phyloP scores from a whole-genome alignment of 768 basidiomycete genomes.

The Kwoniella sp. region DNA sequence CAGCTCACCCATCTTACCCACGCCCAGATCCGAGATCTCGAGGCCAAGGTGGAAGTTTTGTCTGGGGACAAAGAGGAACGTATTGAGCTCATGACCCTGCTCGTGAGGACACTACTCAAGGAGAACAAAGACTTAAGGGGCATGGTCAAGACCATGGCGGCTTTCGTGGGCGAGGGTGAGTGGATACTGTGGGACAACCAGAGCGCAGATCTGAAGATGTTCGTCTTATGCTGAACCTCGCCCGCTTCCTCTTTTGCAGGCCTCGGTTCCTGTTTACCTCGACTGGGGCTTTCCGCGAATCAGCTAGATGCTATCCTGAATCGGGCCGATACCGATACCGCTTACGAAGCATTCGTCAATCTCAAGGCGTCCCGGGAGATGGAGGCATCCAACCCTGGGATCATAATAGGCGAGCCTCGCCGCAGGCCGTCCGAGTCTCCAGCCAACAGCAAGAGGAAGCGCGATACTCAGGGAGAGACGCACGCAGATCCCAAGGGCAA shows the following conservation, averaged over 20 bases:
- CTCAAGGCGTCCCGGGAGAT: slow-evolving; percentile 56
- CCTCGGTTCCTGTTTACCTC: slow-evolving; percentile 46
- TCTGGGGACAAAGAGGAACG: slow-evolving; percentile 90
- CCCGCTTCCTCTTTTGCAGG: slow-evolving; percentile 18
- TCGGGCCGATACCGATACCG: slow-evolving; percentile 85
- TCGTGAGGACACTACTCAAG: slow-evolving; percentile 75
- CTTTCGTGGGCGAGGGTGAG: slow-evolving; percentile 81
- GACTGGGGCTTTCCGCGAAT: slow-evolving; percentile 48
- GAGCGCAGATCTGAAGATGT: background rate
- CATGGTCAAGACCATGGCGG: slow-evolving; percentile 67
- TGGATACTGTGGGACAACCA: slow-evolving; percentile 35
- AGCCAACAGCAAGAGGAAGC: slow-evolving; percentile 28
- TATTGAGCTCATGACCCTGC: slow-evolving; percentile 72
- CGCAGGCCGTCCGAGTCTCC: slow-evolving; percentile 9
- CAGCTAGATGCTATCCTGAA: slow-evolving; percentile 79
- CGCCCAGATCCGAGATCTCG: slow-evolving; percentile 81
- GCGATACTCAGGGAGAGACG: background rate
- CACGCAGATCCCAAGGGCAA: background rate
- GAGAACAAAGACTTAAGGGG: slow-evolving; percentile 82
- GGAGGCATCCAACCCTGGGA: slow-evolving; percentile 34
- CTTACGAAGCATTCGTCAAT: slow-evolving; percentile 78
- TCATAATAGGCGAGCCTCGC: slow-evolving; percentile 20
- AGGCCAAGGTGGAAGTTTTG: slow-evolving; percentile 89
- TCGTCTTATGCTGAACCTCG: too few species aligned
- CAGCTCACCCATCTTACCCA: too few species aligned